Percentiles rank a stretch among this genome's conserved stretches.
phyloP scores from a whole-genome alignment of 2,329 filamentous ascomycete species.

The Talaromyces sp. region DNA sequence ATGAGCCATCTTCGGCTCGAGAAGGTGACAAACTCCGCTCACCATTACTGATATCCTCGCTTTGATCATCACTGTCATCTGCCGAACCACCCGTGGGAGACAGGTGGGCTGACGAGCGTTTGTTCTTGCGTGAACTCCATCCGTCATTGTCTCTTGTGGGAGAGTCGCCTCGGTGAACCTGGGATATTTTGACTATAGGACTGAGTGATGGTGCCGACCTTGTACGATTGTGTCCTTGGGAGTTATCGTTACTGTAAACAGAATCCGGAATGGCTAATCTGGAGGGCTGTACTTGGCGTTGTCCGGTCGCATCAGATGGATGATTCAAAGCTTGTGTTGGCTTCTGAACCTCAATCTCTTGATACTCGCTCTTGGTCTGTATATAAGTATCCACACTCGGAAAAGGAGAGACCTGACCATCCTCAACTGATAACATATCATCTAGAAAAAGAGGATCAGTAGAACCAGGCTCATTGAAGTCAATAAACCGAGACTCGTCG shows the following conservation, averaged over 20 bases:
- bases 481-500: slow-evolving; percentile 10
- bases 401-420: neutral
- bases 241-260: slow-evolving; percentile 24
- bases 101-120: slow-evolving; percentile 38
- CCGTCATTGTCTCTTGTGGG: slow-evolving; percentile 34
- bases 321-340: neutral
- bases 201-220: slow-evolving; percentile 36
- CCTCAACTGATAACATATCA: slow-evolving; percentile 5
- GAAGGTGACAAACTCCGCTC: slow-evolving; percentile 23
- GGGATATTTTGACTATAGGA: slow-evolving; percentile 48
- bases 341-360: neutral
- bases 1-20: slow-evolving; percentile 49
- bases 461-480: slow-evolving; percentile 11
- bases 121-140: slow-evolving; percentile 27
- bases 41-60: slow-evolving; percentile 25
- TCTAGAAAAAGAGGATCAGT: slow-evolving; percentile 8
- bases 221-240: slow-evolving; percentile 10
- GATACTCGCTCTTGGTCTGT: slow-evolving; percentile 18
- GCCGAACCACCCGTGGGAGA: slow-evolving; percentile 33
- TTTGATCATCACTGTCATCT: slow-evolving; percentile 27
- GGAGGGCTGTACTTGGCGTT: slow-evolving; percentile 17
- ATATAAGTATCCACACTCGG: slow-evolving; percentile 17
- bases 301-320: neutral
- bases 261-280: slow-evolving; percentile 24
- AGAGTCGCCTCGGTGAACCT: slow-evolving; percentile 45